These are phyloP conservation scores for Moesziomyces aphidis DNA, from an alignment of 1,284 basidiomycete genomes.

Conservation along the genomic window DNA sequence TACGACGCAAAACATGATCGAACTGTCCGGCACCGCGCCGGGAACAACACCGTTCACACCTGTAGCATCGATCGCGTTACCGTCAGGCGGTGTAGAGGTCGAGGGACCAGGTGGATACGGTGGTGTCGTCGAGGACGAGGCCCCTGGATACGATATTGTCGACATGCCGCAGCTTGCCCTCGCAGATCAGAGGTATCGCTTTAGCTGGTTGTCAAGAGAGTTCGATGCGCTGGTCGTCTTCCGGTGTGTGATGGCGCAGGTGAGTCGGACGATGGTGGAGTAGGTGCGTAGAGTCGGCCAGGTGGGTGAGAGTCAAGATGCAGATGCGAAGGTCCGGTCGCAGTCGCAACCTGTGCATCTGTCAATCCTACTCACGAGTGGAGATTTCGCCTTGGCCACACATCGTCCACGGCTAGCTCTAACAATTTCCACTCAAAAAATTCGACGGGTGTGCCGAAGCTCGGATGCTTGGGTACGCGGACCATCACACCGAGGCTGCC, in stretches of 20 bases:
- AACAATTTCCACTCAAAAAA: not conserved
- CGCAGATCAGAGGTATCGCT: too few relatives aligned
- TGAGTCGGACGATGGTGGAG: too few relatives aligned
- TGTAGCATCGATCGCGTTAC: constrained; percentile 7
- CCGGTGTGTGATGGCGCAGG: too few relatives aligned
- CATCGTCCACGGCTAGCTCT: not conserved
- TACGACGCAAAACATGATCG: constrained; percentile 86
- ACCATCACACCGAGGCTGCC: not conserved
- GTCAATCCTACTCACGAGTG: not conserved
- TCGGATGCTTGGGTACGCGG: not conserved
- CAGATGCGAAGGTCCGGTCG: not conserved
- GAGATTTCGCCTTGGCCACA: not conserved
- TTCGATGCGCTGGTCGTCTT: not conserved
- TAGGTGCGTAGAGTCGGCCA: too few relatives aligned
- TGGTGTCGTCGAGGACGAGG: constrained; percentile 10
- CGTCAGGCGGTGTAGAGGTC: not conserved
- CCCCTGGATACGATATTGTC: constrained; percentile 25
- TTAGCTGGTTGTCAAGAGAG: not conserved
- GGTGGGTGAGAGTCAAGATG: too few relatives aligned
- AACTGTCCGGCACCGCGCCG: constrained; percentile 19
- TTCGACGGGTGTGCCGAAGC: not conserved
- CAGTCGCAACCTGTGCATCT: not conserved
- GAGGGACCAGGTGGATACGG: constrained; percentile 5
- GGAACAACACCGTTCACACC: constrained; percentile 19
- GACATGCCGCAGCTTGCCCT: constrained; percentile 2